phyloP scores from a whole-genome alignment of 2,329 filamentous ascomycete species.

The Aspergillus sp. region DNA sequence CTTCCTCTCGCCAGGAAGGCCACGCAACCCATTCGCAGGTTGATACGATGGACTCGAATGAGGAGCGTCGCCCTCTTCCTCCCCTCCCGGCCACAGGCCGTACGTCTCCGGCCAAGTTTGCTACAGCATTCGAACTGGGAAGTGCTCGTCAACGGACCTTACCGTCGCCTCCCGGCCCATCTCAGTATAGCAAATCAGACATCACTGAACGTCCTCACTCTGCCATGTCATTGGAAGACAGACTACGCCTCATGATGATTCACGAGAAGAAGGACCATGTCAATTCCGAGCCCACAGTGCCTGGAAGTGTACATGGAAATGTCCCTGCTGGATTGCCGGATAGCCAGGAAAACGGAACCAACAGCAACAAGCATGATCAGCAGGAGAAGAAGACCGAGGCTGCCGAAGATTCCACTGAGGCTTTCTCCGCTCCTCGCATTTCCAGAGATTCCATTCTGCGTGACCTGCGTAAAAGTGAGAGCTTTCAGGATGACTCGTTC shows the following conservation, averaged over 20 bases:
- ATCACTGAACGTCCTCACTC: slow-evolving; percentile 71
- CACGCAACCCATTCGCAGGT: slow-evolving; percentile 54
- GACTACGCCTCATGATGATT: slow-evolving; percentile 84
- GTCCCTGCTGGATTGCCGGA: not conserved
- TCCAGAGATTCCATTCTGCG: slow-evolving; percentile 91
- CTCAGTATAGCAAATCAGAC: slow-evolving; percentile 70
- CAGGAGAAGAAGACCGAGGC: slow-evolving; percentile 3
- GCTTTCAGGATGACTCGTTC: slow-evolving; percentile 60
- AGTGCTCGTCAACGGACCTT: slow-evolving; percentile 65
- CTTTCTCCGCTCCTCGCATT: slow-evolving; percentile 67
- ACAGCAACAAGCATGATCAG: slow-evolving; percentile 38
- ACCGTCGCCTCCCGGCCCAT: slow-evolving; percentile 68
- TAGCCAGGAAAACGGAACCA: slow-evolving; percentile 19
- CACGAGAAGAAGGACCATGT: slow-evolving; percentile 57
- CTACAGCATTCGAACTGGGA: slow-evolving; percentile 70
- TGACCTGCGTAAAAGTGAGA: slow-evolving; percentile 70
- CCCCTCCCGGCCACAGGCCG: slow-evolving; percentile 64
- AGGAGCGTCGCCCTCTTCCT: slow-evolving; percentile 79
- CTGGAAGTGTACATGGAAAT: not conserved
- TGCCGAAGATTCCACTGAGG: slow-evolving; percentile 54
- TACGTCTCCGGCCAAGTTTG: slow-evolving; percentile 61
- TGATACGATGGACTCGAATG: slow-evolving; percentile 73
- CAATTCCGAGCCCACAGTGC: not conserved
- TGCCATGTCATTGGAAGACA: slow-evolving; percentile 81
- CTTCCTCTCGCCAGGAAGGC: slow-evolving; percentile 37